Base-by-base conservation (phyloP, 441 rosid genomes). In the Aquilaria agallochum region DNA sequence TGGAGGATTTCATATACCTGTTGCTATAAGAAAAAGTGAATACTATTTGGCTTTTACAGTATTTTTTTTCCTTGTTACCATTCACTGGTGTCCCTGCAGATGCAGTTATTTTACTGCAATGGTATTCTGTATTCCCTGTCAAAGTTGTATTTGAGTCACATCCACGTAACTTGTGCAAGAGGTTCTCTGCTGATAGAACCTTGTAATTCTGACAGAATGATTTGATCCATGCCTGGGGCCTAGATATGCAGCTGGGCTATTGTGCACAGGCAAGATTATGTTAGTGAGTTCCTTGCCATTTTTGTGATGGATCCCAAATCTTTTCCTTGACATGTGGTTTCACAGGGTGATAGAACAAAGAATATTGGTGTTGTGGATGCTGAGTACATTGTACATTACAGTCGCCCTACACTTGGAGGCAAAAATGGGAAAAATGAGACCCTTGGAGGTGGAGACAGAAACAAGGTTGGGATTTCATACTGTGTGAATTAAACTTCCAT, bases 171-270 rank as follows among this genome's bases (percentile, higher is more conserved):
- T 20, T 20, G 27, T 20, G 27, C 27, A 20, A 20, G 27, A 20
- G 27, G 27, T 20, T 20, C 27, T 20, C 27, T 20, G 27, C 27
- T 20, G 27, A 20, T 20, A 20, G 27, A 20, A 20, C 27, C 27
- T 20, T 20, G 27, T 20, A 20, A 20, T 20, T 62, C 58, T 40
- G 49, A 31, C 78, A 87, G 91, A 85, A 83, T 61, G 95, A 87
- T 67, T 77, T 87, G 76, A 80, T 85, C 64, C 86, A 85, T 74
- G 89, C 89, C 40, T 85, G 95, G 95, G 91, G 91, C 40, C 79
- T 87, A 40, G 95, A 87, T 65, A 76, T 69, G 46, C 89, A 70
- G 66, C 89, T 87, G 13, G 91, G 95, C 27, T 87, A 83, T 59
- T 87, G 91, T 64, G 87, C 84, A 51, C 80, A 82, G 88, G 90